Evolutionary conservation across 225 moss, liverwort and hornwort genomes (phyloP).

Genomic region (Straminergon stramineum): DNA sequence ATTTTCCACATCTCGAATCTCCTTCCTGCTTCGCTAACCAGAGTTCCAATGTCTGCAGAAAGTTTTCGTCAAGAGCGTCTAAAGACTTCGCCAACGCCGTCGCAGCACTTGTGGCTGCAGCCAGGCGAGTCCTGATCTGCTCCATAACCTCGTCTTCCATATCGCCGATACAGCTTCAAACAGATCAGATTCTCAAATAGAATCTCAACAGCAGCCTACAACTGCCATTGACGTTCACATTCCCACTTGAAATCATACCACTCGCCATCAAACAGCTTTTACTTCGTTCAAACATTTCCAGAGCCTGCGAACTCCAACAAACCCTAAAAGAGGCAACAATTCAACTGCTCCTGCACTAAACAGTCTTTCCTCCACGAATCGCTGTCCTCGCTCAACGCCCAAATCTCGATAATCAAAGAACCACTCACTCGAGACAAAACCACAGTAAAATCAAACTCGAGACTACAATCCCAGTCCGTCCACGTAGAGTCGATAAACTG

Average conservation of each 20-base stretch:
- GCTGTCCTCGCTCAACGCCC: neutral
- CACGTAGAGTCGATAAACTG: neutral
- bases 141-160: slow-evolving; percentile 48
- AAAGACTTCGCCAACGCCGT: slow-evolving; percentile 34
- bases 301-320: neutral
- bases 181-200: slow-evolving; percentile 5
- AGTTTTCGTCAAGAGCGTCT: slow-evolving; percentile 20
- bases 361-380: neutral
- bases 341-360: neutral
- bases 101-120: slow-evolving; percentile 45
- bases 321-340: slow-evolving; percentile 10
- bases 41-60: slow-evolving; percentile 28
- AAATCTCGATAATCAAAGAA: neutral
- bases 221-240: slow-evolving; percentile 1
- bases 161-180: neutral
- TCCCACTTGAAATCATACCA: neutral
- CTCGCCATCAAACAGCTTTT: neutral
- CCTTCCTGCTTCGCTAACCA: slow-evolving; percentile 40
- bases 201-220: slow-evolving; percentile 16
- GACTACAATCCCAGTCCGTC: neutral
- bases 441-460: neutral
- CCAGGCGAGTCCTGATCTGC: slow-evolving; percentile 36
- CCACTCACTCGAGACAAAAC: neutral
- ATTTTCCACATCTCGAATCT: slow-evolving; percentile 31
- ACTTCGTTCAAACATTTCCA: neutral